phyloP scores from a whole-genome alignment of 352 stramenopile species.

The Globisporangium emineosum region DNA sequence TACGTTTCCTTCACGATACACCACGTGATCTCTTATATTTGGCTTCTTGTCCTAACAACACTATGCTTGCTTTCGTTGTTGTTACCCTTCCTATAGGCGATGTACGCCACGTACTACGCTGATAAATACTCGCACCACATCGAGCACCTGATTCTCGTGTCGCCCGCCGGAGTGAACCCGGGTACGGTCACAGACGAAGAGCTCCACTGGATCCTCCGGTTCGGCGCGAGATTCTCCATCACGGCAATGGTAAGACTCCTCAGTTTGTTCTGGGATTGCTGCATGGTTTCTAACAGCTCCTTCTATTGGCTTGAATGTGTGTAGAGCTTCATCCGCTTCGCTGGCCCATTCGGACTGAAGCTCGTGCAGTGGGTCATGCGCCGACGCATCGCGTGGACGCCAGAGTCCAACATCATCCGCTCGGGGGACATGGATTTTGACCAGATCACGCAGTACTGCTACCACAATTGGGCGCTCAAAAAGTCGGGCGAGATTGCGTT shows the following conservation, averaged over 20 bases:
- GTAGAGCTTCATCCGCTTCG: conserved; percentile 61
- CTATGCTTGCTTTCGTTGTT: neutral
- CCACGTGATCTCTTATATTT: neutral
- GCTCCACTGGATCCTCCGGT: conserved; percentile 37
- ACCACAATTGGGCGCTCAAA: conserved; percentile 81
- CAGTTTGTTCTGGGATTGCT: neutral
- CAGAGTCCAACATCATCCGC: conserved; percentile 68
- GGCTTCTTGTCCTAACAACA: neutral
- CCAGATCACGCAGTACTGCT: conserved; percentile 71
- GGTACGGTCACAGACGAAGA: conserved; percentile 35
- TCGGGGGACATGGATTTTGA: conserved; percentile 65
- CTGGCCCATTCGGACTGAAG: conserved; percentile 50
- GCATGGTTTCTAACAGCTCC: neutral
- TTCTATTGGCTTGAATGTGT: conserved; percentile 1
- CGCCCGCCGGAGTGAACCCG: conserved; percentile 57
- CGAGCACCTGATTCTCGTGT: conserved; percentile 77
- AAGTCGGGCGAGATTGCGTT: conserved; percentile 68
- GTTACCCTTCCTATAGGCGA: conserved; percentile 32
- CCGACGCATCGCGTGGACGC: conserved; percentile 58
- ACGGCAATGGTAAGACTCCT: conserved; percentile 58
- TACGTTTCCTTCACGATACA: conserved; percentile 23
- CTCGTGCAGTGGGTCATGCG: conserved; percentile 58
- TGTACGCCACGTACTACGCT: conserved; percentile 78
- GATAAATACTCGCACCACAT: conserved; percentile 68
- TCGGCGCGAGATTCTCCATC: conserved; percentile 41